These are phyloP conservation scores for Globisporangium parvum DNA, from an alignment of 352 stramenopile species.

Conservation along the genomic window DNA sequence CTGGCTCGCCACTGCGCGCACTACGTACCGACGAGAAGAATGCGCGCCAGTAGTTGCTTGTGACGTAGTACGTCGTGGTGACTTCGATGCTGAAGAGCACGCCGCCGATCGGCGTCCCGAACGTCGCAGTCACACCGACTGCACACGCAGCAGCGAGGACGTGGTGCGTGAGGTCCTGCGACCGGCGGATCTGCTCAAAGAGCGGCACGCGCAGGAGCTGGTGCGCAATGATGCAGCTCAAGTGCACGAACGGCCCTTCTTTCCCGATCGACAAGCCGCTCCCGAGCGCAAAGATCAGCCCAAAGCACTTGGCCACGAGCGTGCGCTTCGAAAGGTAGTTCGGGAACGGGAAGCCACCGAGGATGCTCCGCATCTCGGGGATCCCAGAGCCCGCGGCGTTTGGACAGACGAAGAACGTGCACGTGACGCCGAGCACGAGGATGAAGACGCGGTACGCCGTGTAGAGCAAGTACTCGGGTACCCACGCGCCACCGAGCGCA, in stretches of 20 bases:
- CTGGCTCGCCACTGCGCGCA: too few species aligned
- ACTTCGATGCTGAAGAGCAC: conserved; percentile 81
- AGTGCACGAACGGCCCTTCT: conserved; percentile 76
- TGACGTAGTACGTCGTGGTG: conserved; percentile 86
- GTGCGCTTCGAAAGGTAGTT: conserved; percentile 58
- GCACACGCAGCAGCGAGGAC: conserved; percentile 61
- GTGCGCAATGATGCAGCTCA: conserved; percentile 68
- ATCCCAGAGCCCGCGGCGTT: conserved; percentile 67
- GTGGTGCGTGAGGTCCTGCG: conserved; percentile 60
- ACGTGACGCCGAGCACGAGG: conserved; percentile 51
- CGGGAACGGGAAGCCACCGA: conserved; percentile 60
- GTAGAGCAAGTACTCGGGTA: conserved; percentile 58
- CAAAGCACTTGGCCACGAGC: conserved; percentile 60
- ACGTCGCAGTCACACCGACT: conserved; percentile 74
- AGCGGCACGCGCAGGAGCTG: conserved; percentile 50
- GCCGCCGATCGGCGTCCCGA: conserved; percentile 67
- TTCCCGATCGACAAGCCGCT: conserved; percentile 73
- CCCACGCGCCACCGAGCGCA: conserved; percentile 37
- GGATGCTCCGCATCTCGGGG: conserved; percentile 74
- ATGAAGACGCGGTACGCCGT: conserved; percentile 51
- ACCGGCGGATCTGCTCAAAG: conserved; percentile 55
- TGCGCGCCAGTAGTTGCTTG: conserved; percentile 84
- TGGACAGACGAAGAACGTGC: conserved; percentile 53
- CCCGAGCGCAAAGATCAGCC: conserved; percentile 54
- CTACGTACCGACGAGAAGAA: conserved; percentile 72